Evolutionary conservation across 2,329 filamentous ascomycete genomes (phyloP), one percentile per base, ranked within the genome.

Genomic region (Raffaelea ambrosiae): DNA sequence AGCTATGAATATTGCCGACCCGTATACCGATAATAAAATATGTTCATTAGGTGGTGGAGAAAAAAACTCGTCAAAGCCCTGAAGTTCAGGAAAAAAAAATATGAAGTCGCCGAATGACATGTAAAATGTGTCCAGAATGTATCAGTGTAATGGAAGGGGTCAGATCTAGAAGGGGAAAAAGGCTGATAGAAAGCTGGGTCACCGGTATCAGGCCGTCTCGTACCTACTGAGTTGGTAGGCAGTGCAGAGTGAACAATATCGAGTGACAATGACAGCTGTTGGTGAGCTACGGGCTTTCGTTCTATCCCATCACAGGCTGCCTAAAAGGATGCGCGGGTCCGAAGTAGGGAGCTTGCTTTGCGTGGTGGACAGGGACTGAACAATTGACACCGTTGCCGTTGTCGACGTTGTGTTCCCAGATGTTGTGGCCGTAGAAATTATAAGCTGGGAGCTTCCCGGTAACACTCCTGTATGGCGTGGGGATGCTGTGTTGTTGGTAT

Each of bases 301-400:
- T 29, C 26, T 59, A 77, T 46, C 76, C 76, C 60, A 79, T 71
- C 16, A 80, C 76, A 14, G 76, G 64, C 58, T 79, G 77, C 23
- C 71, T 68, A 48, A 76, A 79, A 39, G 61, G 63, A 46, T 74
- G 70, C 20, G 67, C 57, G 43, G 66, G n/a, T n/a, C n/a, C 61
- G 51, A 79, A 74, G 59, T 77, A 79, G 1, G 66, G 59, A 4
- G 63, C 57, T 13, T 70, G 64, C 60, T 76, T 76, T 55, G 52
- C 54, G 44, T 61, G 60, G 10, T 69, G 63, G 9, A 68, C 61
- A 18, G 69, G 63, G 26, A 65, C 58, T n/a, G n/a, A n/a, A n/a
- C n/a, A n/a, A n/a, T n/a, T n/a, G 26, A 62, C 54, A 51, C 74
- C 79, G 49, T 62, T 68, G 62, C 40, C 31, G 49, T 77, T 76